A percentile compares a stretch with the other conserved stretches of the same genome.
Evolutionary conservation across 148 eudicot genomes (phyloP).

Genomic region (Agrostemma githago): DNA sequence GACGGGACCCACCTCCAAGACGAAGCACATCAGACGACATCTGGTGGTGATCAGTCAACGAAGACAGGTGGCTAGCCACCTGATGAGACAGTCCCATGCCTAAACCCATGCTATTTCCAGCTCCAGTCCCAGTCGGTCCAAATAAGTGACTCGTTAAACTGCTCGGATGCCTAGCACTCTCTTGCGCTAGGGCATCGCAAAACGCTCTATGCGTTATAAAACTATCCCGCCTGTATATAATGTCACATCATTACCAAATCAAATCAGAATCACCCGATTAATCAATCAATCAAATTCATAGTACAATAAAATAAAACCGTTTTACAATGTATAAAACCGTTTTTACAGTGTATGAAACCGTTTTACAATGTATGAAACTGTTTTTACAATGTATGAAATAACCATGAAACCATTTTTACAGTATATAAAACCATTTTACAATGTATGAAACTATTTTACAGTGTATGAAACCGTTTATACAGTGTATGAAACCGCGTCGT

Average conservation of each 20-base stretch:
- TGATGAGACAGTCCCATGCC: conserved; percentile 32
- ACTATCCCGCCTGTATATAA: conserved; percentile 50
- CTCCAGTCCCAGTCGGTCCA: conserved; percentile 14
- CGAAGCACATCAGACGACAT: conserved; percentile 31
- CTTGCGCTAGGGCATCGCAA: conserved; percentile 70
- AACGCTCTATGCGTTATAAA: conserved; percentile 74
- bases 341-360: no score
- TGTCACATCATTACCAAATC: neutral
- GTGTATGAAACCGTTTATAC: no score
- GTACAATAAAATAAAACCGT: neutral
- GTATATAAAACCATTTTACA: no score
- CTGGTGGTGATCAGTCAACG: conserved; percentile 28
- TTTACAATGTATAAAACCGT: no score
- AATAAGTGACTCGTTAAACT: conserved; percentile 39
- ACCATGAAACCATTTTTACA: no score
- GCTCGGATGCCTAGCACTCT: conserved; percentile 54
- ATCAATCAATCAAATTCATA: neutral
- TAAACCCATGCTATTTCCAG: conserved; percentile 25
- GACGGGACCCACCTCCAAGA: conserved; percentile 23
- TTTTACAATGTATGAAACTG: no score
- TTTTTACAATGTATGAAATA: no score
- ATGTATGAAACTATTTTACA: no score
- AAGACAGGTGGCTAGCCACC: conserved; percentile 23
- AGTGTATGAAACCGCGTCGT: no score
- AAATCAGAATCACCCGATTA: neutral